Evolutionary conservation across 2,329 filamentous ascomycete species (phyloP), one percentile per base, ranked within the genome.

Genomic region (Cordyceps pruinosa): DNA sequence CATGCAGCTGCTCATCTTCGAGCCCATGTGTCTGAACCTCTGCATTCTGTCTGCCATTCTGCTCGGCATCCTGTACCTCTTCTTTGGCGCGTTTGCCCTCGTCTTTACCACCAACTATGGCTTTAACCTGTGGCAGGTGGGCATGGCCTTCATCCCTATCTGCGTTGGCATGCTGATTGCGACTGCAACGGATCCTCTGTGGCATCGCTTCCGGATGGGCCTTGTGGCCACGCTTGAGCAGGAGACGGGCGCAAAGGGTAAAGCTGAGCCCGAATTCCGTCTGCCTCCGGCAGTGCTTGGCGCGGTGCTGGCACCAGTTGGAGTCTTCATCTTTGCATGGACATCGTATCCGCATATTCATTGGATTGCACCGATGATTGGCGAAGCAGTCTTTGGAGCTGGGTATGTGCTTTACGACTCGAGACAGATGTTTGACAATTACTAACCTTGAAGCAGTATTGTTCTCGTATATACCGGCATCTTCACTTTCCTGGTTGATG

Each of bases 251-350:
- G 67, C 77, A 59, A 65, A 73, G 56, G 83, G 80, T 6, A 76
- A 80, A 49, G 87, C 84, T 59, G 90, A 96, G 76, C 92, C 93
- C 9, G 93, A 97, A 73, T 95, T 88, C 73, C 84, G 90, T 60
- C 80, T 97, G 34, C 88, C 90, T 7, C 84, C 89, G 34, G 83
- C 85, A 21, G 87, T 92, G 52, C 69, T 79, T 8, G 93, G 92
- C n/a, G 85, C 85, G 1, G 72, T 90, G 45, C 72, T 96, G 10
- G 89, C 94, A 32, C 89, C 91, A 5, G 76, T 88, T 57, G 89
- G 90, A 7, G 73, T 97, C 17, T 96, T 97, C 70, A 88, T 89
- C 73, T 96, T 96, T 72, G 90, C 84, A 9, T 96, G 90, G 88
- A 91, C 89, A 5, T 87, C 88, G 15, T 92, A 86, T 69, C 71